Conservation (phyloP, 2,329 filamentous ascomycete species). For the Diaporthe ilicicola region DNA sequence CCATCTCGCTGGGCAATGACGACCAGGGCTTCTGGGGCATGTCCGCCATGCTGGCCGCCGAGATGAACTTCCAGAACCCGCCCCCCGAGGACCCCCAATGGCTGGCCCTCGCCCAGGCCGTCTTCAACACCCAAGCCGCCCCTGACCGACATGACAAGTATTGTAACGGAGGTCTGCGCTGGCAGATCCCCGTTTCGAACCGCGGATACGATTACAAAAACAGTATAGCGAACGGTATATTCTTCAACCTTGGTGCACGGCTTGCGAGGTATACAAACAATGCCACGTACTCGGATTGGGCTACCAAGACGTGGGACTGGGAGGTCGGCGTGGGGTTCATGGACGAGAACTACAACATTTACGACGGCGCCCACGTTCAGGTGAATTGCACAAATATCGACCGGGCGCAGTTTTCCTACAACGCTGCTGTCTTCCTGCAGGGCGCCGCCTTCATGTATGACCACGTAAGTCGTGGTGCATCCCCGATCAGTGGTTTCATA, state of each 20-base stretch:
- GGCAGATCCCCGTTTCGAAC: conserved; percentile 71
- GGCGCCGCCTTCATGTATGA: conserved; percentile 74
- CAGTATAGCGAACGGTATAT: conserved; percentile 50
- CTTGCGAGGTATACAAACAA: conserved; percentile 66
- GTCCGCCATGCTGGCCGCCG: conserved; percentile 61
- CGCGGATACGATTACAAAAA: conserved; percentile 70
- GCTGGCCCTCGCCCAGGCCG: conserved; percentile 64
- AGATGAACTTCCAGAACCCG: conserved; percentile 64
- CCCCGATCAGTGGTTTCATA: too few species aligned
- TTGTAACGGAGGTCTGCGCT: conserved; percentile 65
- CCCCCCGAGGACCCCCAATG: conserved; percentile 57
- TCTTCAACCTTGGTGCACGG: conserved; percentile 58
- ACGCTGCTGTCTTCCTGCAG: conserved; percentile 64
- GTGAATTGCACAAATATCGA: conserved; percentile 64
- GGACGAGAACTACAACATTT: conserved; percentile 64
- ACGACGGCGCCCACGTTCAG: conserved; percentile 63
- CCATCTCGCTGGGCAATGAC: conserved; percentile 58
- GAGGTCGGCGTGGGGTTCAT: conserved; percentile 53
- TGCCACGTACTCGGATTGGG: conserved; percentile 61
- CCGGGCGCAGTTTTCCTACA: conserved; percentile 68
- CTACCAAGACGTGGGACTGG: conserved; percentile 61
- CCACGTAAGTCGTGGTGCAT: conserved; percentile 46
- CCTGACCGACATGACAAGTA: conserved; percentile 69
- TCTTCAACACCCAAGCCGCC: conserved; percentile 65
- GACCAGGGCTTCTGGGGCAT: conserved; percentile 75